phyloP scores from a whole-genome alignment of 805 yeast species.

The Pichia membranifaciens region DNA sequence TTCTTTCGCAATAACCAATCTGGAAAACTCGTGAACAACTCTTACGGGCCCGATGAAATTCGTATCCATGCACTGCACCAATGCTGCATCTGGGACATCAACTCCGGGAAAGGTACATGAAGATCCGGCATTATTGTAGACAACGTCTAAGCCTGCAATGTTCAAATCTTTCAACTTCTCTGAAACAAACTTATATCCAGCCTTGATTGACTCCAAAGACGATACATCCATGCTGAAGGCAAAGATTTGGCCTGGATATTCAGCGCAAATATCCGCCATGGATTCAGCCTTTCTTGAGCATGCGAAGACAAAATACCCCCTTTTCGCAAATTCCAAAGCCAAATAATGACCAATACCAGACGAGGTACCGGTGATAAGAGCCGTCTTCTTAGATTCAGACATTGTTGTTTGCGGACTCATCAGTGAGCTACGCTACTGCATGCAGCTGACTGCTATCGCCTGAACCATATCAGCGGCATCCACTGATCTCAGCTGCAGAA shows the following conservation, averaged over 20 bases:
- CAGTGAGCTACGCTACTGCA: no score
- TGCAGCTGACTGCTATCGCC: no score
- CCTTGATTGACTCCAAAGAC: constrained; percentile 39
- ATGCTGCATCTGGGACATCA: constrained; percentile 49
- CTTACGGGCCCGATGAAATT: constrained; percentile 69
- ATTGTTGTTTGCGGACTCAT: no score
- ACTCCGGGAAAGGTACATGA: constrained; percentile 65
- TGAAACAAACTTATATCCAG: constrained; percentile 38
- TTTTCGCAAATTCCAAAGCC: constrained; percentile 38
- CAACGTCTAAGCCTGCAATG: constrained; percentile 42
- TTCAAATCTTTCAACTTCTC: constrained; percentile 13
- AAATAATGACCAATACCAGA: constrained; percentile 52
- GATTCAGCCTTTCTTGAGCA: constrained; percentile 64
- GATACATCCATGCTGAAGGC: constrained; percentile 56
- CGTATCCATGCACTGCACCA: constrained; percentile 50
- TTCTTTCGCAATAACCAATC: constrained; percentile 45
- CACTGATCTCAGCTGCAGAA: no score
- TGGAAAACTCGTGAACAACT: constrained; percentile 48
- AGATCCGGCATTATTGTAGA: constrained; percentile 61
- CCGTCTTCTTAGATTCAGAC: constrained; percentile 22
- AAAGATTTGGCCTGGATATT: constrained; percentile 36
- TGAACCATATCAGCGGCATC: no score
- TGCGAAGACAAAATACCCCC: constrained; percentile 56
- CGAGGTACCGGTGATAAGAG: constrained; percentile 55
- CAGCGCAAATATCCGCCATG: constrained; percentile 44